Evolutionary conservation across 2,329 filamentous ascomycete genomes (phyloP), one percentile per base, ranked within the genome.

Genomic region (Fonsecaea pugnacius): DNA sequence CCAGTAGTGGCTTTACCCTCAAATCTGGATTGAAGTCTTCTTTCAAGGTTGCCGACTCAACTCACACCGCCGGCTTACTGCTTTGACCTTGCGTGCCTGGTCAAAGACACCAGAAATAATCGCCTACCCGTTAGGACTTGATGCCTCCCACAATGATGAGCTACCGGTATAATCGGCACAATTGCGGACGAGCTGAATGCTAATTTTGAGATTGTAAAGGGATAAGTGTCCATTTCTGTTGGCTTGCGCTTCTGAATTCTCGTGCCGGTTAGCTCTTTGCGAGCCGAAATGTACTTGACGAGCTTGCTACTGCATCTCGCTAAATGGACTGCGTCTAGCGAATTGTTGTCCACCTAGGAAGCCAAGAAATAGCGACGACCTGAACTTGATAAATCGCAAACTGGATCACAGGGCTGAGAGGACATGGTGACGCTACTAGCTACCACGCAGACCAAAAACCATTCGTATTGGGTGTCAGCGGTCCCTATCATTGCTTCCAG

Each of bases 201-300:
- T 3, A 14, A 18, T 40, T 18, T 38, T 7, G 38, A 40, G 5
- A n/a, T n/a, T 3, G n/a, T 6, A 16, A n/a, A 40, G 14, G 6
- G 2, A 21, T 24, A 30, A 32, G 27, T 32, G 33, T 2, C 27
- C 10, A 18, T 7, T 16, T 4, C 7, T 8, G n/a, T n/a, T 24
- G 18, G 36, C 36, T n/a, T n/a, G 16, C 40, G 38, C 55, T 48
- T 58, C 21, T 35, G 36, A 10, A 24, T 58, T n/a, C 21, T 16
- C 8, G 32, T 48, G 2, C n/a, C 18, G 24, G 9, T 48, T 58
- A 58, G 55, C 54, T 46, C 14, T 14, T 57, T 57, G 35, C 36
- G 54, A 57, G 55, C 55, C 48, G 55, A 58, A 48, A n/a, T 18
- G 30, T 48, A 30, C 21, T 27, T 33, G 55, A 14, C 18, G 43